Evolutionary conservation across 805 yeast genomes (phyloP).

Genomic region (Priceomyces fermenticarens): DNA sequence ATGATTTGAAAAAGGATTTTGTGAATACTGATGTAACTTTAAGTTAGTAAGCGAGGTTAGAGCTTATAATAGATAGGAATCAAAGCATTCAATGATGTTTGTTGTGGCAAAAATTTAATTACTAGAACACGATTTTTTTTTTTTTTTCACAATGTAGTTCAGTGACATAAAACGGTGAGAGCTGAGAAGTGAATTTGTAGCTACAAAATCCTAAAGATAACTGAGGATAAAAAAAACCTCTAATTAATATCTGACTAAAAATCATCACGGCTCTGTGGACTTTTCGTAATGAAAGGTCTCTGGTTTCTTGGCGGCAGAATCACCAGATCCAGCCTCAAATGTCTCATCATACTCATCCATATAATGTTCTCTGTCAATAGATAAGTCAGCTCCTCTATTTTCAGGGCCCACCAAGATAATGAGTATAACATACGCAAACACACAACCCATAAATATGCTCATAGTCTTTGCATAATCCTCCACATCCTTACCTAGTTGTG

Average conservation of each 20-base stretch:
- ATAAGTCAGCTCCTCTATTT: constrained; percentile 22
- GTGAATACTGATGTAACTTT: too few species aligned
- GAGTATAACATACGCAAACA: constrained; percentile 49
- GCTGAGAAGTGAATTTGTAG: too few species aligned
- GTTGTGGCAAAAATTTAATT: too few species aligned
- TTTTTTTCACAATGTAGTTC: too few species aligned
- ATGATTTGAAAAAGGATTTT: constrained; percentile 1
- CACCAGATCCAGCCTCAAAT: not conserved
- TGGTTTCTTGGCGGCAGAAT: not conserved
- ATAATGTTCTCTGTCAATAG: constrained; percentile 5
- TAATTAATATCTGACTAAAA: too few species aligned
- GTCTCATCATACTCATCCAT: constrained; percentile 3
- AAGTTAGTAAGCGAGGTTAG: too few species aligned
- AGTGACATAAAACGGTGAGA: too few species aligned
- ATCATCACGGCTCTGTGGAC: not conserved
- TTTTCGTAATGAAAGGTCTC: not conserved
- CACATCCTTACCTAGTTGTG: constrained; percentile 18
- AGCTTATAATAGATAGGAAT: too few species aligned
- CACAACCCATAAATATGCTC: constrained; percentile 67
- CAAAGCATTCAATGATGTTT: too few species aligned
- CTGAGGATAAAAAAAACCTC: too few species aligned
- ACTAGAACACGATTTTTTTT: too few species aligned
- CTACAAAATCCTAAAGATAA: too few species aligned
- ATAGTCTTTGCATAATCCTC: constrained; percentile 58
- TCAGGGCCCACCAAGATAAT: constrained; percentile 61